Percentiles rank a stretch among this genome's conserved stretches.
Evolutionary conservation across 2,329 filamentous ascomycete species (phyloP).

Genomic region (Rutstroemia sydowiana): DNA sequence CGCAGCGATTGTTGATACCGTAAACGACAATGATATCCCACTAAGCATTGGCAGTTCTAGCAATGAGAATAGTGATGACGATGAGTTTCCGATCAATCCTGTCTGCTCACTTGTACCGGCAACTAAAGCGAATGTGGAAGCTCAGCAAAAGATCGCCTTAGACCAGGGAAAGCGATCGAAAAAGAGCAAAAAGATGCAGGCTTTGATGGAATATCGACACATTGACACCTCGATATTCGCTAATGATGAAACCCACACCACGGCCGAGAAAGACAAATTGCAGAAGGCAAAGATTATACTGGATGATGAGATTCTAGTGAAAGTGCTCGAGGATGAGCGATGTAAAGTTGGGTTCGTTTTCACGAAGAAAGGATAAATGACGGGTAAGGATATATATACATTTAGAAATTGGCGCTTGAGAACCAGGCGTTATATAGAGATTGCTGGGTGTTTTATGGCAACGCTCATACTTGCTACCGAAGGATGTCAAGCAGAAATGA

Average conservation of each 20-base stretch:
- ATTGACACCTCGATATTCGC: slow-evolving; percentile 37
- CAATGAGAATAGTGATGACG: slow-evolving; percentile 26
- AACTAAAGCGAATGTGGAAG: slow-evolving; percentile 39
- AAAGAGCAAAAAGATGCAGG: slow-evolving; percentile 35
- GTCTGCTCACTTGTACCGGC: slow-evolving; percentile 30
- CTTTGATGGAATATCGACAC: slow-evolving; percentile 48
- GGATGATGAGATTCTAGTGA: slow-evolving; percentile 43
- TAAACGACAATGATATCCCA: too few species aligned
- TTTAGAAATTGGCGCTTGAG: not conserved
- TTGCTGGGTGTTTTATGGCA: not conserved
- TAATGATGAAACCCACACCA: slow-evolving; percentile 27
- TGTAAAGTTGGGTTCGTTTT: slow-evolving; percentile 42
- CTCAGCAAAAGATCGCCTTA: slow-evolving; percentile 36
- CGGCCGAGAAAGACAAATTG: slow-evolving; percentile 30
- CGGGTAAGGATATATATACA: not conserved
- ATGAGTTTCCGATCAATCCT: slow-evolving; percentile 22
- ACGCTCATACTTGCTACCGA: too few species aligned
- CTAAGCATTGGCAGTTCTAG: too few species aligned
- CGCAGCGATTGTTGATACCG: slow-evolving; percentile 11
- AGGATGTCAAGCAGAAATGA: too few species aligned
- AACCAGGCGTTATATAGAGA: not conserved
- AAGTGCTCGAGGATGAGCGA: slow-evolving; percentile 38
- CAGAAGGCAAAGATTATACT: slow-evolving; percentile 31
- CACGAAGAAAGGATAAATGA: slow-evolving; percentile 31
- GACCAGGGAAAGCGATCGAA: slow-evolving; percentile 28